Percentiles rank a stretch among this genome's conserved stretches.
Evolutionary conservation across 345 rosid genomes (phyloP).

Genomic region (Populus davidiana): DNA sequence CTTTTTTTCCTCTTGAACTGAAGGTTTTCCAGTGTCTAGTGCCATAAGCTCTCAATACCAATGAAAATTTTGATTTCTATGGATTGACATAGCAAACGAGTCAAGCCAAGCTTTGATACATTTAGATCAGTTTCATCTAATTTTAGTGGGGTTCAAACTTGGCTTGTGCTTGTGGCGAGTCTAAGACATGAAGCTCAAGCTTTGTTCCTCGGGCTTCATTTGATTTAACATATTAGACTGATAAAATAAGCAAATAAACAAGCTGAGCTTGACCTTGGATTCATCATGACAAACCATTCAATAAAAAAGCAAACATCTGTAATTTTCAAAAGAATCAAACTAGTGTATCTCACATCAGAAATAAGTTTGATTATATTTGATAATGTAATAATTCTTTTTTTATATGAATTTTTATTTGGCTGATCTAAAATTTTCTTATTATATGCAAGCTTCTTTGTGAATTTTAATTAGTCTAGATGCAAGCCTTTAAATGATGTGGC

Average conservation of each 20-base stretch:
- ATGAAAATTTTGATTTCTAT: background rate
- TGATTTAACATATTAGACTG: background rate
- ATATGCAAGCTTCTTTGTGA: background rate
- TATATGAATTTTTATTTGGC: background rate
- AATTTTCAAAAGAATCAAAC: background rate
- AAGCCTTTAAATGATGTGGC: background rate
- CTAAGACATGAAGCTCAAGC: background rate
- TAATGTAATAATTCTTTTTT: background rate
- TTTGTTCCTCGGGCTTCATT: background rate
- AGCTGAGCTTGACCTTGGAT: background rate
- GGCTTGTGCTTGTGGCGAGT: background rate
- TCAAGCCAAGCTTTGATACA: background rate
- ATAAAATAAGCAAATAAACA: background rate
- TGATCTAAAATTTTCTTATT: background rate
- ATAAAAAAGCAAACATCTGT: background rate
- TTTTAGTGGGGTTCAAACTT: background rate
- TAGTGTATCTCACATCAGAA: background rate
- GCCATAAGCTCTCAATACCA: background rate
- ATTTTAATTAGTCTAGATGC: background rate
- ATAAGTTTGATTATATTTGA: background rate
- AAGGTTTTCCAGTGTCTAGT: background rate
- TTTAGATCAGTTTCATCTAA: background rate
- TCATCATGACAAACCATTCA: background rate
- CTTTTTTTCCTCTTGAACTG: constrained; percentile 9
- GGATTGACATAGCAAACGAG: background rate